Conservation (phyloP, 306 rosid genomes). For the Quercus aquifolioides region DNA sequence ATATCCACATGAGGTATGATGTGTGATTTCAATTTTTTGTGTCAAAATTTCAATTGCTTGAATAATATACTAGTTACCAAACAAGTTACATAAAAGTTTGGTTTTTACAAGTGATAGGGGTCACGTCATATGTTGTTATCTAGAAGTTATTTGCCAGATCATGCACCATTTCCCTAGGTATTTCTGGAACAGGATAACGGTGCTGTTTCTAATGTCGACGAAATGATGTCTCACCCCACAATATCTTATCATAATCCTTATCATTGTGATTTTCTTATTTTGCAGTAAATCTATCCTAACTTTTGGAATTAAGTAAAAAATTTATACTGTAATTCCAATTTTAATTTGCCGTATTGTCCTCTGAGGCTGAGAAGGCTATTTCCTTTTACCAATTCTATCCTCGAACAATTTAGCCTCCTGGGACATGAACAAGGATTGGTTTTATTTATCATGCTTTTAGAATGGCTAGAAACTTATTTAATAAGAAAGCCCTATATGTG, state of each 20-base stretch:
- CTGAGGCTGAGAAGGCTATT: background rate
- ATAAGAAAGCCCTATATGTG: background rate
- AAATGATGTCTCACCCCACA: background rate
- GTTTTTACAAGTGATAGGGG: background rate
- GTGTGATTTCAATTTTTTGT: conserved; percentile 10
- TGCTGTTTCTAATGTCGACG: background rate
- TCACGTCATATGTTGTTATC: background rate
- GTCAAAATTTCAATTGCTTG: background rate
- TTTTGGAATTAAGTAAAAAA: background rate
- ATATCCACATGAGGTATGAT: conserved; percentile 84
- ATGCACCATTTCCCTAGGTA: background rate
- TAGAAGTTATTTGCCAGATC: background rate
- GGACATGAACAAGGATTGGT: background rate
- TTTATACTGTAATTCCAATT: background rate
- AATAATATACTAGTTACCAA: background rate
- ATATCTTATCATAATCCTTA: background rate
- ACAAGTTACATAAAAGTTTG: background rate
- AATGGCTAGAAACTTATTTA: background rate
- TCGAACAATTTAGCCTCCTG: background rate
- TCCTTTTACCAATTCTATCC: background rate
- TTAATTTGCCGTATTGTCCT: background rate
- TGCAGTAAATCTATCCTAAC: background rate
- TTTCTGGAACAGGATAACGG: background rate
- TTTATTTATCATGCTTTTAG: background rate
- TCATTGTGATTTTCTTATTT: background rate